These are phyloP conservation scores for Chenopodium berlandieri DNA, from an alignment of 148 eudicot species.

Conservation along the genomic window DNA sequence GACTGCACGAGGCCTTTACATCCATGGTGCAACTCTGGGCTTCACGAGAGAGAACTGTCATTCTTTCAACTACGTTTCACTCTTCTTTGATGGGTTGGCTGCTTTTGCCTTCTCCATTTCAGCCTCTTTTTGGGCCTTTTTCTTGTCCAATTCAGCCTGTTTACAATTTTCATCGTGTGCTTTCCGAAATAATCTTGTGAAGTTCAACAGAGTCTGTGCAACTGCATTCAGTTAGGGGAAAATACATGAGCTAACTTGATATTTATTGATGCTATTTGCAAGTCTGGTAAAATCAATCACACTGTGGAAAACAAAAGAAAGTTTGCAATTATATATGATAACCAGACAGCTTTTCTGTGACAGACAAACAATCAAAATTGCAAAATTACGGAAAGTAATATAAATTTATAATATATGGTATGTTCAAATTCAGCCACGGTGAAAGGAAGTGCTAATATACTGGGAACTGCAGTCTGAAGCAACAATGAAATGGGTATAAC, in stretches of 20 bases:
- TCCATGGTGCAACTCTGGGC: not conserved
- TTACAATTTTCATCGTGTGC: conserved; percentile 87
- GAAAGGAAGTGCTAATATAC: not conserved
- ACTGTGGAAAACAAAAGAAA: not conserved
- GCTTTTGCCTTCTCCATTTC: conserved; percentile 74
- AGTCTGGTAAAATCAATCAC: not conserved
- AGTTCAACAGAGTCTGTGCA: conserved; percentile 73
- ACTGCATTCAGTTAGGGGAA: conserved; percentile 43
- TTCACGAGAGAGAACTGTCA: not conserved
- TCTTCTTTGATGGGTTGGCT: conserved; percentile 39
- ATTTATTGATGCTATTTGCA: not conserved
- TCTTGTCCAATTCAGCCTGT: conserved; percentile 80
- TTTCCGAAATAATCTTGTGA: conserved; percentile 73
- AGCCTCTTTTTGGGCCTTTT: conserved; percentile 83
- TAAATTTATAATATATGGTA: not conserved
- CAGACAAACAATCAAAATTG: not conserved
- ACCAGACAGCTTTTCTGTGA: not conserved
- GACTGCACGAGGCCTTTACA: conserved; percentile 12
- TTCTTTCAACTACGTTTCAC: conserved; percentile 28
- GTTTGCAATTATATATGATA: not conserved
- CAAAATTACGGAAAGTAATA: not conserved
- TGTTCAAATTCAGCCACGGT: not conserved
- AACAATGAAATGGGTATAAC: not conserved
- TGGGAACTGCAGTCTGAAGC: not conserved
- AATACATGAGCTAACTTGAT: conserved; percentile 5